phyloP scores from a whole-genome alignment of 2,329 filamentous ascomycete genomes.

The Hymenoscyphus fraxineus region DNA sequence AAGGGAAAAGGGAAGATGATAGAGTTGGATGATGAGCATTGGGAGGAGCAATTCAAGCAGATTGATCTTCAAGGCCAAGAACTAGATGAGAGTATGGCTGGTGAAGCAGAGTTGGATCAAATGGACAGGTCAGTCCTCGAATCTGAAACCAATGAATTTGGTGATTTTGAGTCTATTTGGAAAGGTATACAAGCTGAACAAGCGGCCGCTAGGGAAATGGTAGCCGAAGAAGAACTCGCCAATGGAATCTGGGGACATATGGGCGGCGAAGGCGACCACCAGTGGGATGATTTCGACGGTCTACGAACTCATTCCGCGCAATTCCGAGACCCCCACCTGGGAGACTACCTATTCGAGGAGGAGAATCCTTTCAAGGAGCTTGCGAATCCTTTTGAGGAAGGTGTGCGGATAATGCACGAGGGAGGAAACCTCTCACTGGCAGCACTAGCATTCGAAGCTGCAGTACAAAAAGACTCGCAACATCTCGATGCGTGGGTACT shows the following conservation, averaged over 20 bases:
- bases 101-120: slow-evolving; percentile 69
- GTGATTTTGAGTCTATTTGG: slow-evolving; percentile 89
- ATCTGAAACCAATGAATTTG: slow-evolving; percentile 71
- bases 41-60: slow-evolving; percentile 94
- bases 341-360: slow-evolving; percentile 91
- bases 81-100: slow-evolving; percentile 39
- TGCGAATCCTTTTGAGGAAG: slow-evolving; percentile 85
- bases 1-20: slow-evolving; percentile 91
- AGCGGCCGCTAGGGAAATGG: slow-evolving; percentile 65
- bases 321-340: slow-evolving; percentile 72
- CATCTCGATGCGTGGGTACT: slow-evolving; percentile 94
- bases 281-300: slow-evolving; percentile 74
- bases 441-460: slow-evolving; percentile 91
- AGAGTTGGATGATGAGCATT: slow-evolving; percentile 88
- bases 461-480: slow-evolving; percentile 80
- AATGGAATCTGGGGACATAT: slow-evolving; percentile 49
- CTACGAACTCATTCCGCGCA: slow-evolving; percentile 60
- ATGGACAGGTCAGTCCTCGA: slow-evolving; percentile 78
- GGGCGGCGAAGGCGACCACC: slow-evolving; percentile 71
- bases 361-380: slow-evolving; percentile 85
- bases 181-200: slow-evolving; percentile 75
- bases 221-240: slow-evolving; percentile 55
- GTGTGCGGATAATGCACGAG: slow-evolving; percentile 86
- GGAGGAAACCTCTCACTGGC: slow-evolving; percentile 93
- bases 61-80: slow-evolving; percentile 63